These are phyloP conservation scores for Ophiorrhiza pumila DNA, from an alignment of 257 asterid species.

Conservation along the genomic window DNA sequence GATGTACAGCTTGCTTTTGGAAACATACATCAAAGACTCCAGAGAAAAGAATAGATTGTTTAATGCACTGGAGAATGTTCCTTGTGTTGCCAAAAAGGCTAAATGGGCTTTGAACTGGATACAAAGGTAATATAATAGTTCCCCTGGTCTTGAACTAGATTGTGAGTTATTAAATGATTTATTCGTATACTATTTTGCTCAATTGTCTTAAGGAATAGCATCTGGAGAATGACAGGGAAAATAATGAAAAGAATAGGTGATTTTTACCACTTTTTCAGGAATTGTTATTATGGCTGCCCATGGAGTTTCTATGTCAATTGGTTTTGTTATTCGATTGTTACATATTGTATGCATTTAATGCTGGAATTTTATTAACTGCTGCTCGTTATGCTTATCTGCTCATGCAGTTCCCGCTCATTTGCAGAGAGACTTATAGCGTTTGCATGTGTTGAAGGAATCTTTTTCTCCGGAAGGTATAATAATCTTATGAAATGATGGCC, in stretches of 20 bases:
- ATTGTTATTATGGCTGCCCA: neutral
- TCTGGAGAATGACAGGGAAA: neutral
- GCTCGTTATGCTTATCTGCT: constrained; percentile 13
- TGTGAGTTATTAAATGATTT: neutral
- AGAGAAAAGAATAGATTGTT: constrained; percentile 57
- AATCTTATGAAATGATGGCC: neutral
- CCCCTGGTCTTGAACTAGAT: neutral
- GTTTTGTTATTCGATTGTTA: neutral
- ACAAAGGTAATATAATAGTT: constrained; percentile 42
- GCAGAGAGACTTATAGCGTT: constrained; percentile 81
- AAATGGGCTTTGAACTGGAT: constrained; percentile 85
- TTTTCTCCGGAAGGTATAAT: constrained; percentile 78
- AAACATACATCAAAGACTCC: constrained; percentile 72
- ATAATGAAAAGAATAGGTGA: neutral
- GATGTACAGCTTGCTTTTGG: constrained; percentile 89
- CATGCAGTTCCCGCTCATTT: constrained; percentile 60
- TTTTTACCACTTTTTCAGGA: neutral
- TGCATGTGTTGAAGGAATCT: constrained; percentile 86
- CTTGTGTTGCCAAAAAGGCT: constrained; percentile 69
- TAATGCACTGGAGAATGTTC: constrained; percentile 59
- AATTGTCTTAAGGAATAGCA: neutral
- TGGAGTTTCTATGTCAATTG: neutral
- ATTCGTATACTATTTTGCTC: neutral
- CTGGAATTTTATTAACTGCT: neutral
- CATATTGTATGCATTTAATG: neutral